Percentiles rank a stretch among this genome's conserved stretches.
Evolutionary conservation across 495 filamentous ascomycete genomes (phyloP).

Genomic region (Staphylotrichum longicolle): DNA sequence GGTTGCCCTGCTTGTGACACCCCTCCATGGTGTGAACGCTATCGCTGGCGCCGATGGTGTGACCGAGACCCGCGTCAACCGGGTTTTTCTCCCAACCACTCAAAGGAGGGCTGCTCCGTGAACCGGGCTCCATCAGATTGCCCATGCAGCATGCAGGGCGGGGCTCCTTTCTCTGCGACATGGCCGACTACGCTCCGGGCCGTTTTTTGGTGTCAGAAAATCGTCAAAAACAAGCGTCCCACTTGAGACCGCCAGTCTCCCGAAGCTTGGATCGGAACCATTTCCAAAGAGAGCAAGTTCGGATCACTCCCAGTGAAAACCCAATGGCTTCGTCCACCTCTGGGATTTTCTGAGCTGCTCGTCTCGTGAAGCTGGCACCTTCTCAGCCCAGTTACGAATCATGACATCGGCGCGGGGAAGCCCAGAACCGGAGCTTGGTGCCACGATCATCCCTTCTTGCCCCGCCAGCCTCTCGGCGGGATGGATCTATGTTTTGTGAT

Average conservation of each 20-base stretch:
- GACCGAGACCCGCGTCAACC: slow-evolving; percentile 20
- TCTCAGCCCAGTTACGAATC: too few species aligned
- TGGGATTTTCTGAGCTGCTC: too few species aligned
- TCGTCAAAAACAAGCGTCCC: not conserved
- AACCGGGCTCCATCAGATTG: slow-evolving; percentile 20
- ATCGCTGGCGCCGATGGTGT: slow-evolving; percentile 27
- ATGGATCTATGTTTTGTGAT: too few species aligned
- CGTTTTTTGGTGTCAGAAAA: slow-evolving; percentile 1
- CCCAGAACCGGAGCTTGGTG: too few species aligned
- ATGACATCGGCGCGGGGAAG: too few species aligned
- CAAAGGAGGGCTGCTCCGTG: slow-evolving; percentile 12
- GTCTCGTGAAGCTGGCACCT: too few species aligned
- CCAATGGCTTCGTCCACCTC: too few species aligned
- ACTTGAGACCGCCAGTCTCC: not conserved
- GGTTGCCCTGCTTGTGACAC: slow-evolving; percentile 11
- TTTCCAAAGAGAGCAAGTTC: too few species aligned
- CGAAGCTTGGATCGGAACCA: not conserved
- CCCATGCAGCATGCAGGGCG: not conserved
- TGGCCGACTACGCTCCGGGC: slow-evolving; percentile 13
- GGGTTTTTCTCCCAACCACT: slow-evolving; percentile 20
- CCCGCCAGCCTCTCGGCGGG: too few species aligned
- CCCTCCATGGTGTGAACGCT: slow-evolving; percentile 12
- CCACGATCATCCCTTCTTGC: too few species aligned
- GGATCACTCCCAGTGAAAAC: too few species aligned
- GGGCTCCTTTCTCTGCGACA: slow-evolving; percentile 8